A percentile compares a stretch with the other conserved stretches of the same genome.
phyloP scores from a whole-genome alignment of 306 rosid species.

The Begonia fuchsioides region DNA sequence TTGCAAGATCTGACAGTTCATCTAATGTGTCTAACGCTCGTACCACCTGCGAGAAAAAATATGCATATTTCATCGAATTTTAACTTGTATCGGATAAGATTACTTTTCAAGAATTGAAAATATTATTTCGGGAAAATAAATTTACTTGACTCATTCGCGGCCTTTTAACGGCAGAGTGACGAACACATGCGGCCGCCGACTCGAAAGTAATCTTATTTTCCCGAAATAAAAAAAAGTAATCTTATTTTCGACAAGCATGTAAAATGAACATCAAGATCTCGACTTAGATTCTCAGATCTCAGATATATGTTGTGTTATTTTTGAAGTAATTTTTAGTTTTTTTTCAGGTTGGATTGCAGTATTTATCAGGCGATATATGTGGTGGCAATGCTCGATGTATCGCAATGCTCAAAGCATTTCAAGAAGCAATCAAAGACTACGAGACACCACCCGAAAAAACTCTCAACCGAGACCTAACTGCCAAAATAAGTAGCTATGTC shows the following conservation, averaged over 20 bases:
- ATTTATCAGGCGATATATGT: conserved; percentile 55
- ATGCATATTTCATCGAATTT: not conserved
- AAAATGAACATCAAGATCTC: not conserved
- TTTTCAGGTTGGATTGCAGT: conserved; percentile 67
- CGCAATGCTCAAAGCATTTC: conserved; percentile 73
- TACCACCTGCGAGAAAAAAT: conserved; percentile 37
- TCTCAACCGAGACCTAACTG: conserved; percentile 65
- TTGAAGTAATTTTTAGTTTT: conserved; percentile 4
- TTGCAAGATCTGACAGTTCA: conserved; percentile 55
- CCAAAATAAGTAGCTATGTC: conserved; percentile 59
- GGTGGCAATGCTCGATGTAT: conserved; percentile 85
- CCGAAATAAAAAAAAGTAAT: not conserved
- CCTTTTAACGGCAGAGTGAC: not conserved
- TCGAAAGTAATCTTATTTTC: too few species aligned
- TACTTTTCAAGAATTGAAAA: not conserved
- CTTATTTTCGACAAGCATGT: not conserved
- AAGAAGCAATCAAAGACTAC: conserved; percentile 63
- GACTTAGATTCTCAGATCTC: conserved; percentile 1
- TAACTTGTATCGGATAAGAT: not conserved
- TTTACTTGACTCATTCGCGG: conserved; percentile 1
- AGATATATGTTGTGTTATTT: too few species aligned
- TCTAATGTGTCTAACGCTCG: conserved; percentile 79
- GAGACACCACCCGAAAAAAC: conserved; percentile 54
- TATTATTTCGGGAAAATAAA: not conserved
- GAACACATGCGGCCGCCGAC: not conserved